These are phyloP conservation scores for Aspergillus incahuasiensis DNA, from an alignment of 495 filamentous ascomycete genomes.

Conservation along the genomic window DNA sequence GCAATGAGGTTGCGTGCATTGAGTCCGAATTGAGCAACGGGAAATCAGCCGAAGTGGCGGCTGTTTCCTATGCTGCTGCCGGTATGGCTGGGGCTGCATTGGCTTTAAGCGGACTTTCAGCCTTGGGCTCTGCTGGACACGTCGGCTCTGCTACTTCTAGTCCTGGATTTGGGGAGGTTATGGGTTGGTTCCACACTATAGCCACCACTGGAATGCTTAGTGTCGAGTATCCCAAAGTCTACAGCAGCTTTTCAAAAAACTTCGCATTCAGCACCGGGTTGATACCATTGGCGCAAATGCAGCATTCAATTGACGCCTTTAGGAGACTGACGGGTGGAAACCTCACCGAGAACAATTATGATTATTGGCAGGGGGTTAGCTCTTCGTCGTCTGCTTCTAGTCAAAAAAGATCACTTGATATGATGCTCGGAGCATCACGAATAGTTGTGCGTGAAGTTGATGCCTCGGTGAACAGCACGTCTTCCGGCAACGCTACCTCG, in stretches of 20 bases:
- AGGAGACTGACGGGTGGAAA: slow-evolving; percentile 78
- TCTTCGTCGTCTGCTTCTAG: slow-evolving; percentile 46
- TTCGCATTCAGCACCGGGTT: slow-evolving; percentile 89
- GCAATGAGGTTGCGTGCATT: slow-evolving; percentile 72
- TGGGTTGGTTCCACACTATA: slow-evolving; percentile 88
- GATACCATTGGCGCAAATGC: slow-evolving; percentile 75
- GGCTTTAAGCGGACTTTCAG: slow-evolving; percentile 66
- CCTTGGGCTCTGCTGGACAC: slow-evolving; percentile 58
- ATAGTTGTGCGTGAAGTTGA: slow-evolving; percentile 50
- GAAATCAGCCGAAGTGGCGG: slow-evolving; percentile 68
- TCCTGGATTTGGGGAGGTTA: slow-evolving; percentile 80
- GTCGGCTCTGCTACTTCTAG: slow-evolving; percentile 65
- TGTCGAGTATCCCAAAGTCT: slow-evolving; percentile 79
- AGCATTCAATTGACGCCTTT: slow-evolving; percentile 81
- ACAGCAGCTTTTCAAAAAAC: slow-evolving; percentile 83
- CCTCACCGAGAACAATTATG: slow-evolving; percentile 70
- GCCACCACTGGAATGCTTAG: slow-evolving; percentile 95
- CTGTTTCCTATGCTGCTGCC: slow-evolving; percentile 78
- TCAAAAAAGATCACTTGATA: slow-evolving; percentile 51
- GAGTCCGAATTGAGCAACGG: slow-evolving; percentile 79
- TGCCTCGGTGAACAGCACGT: slow-evolving; percentile 38
- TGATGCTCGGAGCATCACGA: slow-evolving; percentile 39
- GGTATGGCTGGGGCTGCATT: slow-evolving; percentile 85
- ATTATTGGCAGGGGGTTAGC: slow-evolving; percentile 48
- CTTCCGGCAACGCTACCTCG: slow-evolving; percentile 22